Base-by-base conservation (phyloP, 2,329 filamentous ascomycete species). In the Tolypocladium pustulatum region DNA sequence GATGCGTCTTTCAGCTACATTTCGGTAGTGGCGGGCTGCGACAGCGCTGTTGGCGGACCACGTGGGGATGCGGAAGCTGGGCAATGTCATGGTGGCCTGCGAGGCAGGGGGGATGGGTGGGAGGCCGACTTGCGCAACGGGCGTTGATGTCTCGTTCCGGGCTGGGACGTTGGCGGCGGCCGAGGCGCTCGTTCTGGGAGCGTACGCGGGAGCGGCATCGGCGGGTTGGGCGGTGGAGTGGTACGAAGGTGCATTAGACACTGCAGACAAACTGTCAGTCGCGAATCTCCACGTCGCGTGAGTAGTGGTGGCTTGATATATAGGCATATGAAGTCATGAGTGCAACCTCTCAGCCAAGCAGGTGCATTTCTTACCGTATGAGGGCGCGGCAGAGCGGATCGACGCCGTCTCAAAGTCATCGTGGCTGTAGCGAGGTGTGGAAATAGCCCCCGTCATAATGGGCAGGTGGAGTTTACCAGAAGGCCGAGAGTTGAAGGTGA, bases 351-450 rank as follows among this genome's bases (percentile, higher is more conserved):
- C n/a, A 10, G 34, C 37, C 53, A 56, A 55, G 10, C 1, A 3
- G 4, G 15, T 7, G 22, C 12, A 49, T 27, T 41, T 74, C 81
- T 77, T 65, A 85, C 82, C 76, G 69, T 88, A 88, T 12, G 86
- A 88, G 46, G 86, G 86, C n/a, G 85, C 85, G 9, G 80, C 80
- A 22, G 85, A 88, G 64, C 77, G 83, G 61, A 89, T 81, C 12
- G 86, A 89, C 8, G 82, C 79, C 27, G 85, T 87, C 65, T 89
- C 86, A 60, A 86, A 83, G 68, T 88, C 85, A 60, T 83, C 80
- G 7, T 73, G 65, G 63, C 68, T 71, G 59, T 74, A 75, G 53
- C 72, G 71, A 58, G 71, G 66, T 27, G 68, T 65, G 56, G 65
- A 64, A 57, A 69, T 59, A 27, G 66, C 62, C 49, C 63, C 71